Conservation (phyloP, 1,284 basidiomycete species). For the Ustilago trichophora region DNA sequence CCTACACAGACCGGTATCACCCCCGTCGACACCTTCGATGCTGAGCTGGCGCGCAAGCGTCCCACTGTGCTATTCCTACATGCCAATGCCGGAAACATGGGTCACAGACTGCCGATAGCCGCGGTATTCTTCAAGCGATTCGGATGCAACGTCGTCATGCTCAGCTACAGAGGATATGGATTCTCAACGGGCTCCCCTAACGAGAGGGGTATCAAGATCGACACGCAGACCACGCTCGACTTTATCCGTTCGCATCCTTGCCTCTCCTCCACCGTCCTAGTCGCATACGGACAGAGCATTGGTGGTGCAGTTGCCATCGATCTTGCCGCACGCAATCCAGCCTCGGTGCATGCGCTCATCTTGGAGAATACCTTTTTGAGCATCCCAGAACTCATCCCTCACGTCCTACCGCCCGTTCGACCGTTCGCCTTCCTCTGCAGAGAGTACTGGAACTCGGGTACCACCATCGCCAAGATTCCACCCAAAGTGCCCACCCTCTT, state of each 20-base stretch:
- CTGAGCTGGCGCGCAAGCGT: conserved; percentile 29
- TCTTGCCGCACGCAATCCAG: conserved; percentile 81
- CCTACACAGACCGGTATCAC: conserved; percentile 23
- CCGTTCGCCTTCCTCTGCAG: conserved; percentile 82
- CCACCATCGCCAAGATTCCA: conserved; percentile 77
- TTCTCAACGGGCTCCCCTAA: conserved; percentile 81
- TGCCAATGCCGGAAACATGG: conserved; percentile 67
- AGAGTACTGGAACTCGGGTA: conserved; percentile 86
- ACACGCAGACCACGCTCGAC: conserved; percentile 78
- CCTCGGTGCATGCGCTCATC: conserved; percentile 77
- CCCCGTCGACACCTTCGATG: conserved; percentile 16
- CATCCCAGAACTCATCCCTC: conserved; percentile 70
- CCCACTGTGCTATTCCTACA: conserved; percentile 63
- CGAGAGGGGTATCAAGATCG: conserved; percentile 80
- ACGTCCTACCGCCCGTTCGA: conserved; percentile 79
- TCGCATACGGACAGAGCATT: conserved; percentile 91
- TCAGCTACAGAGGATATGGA: conserved; percentile 91
- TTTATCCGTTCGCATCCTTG: conserved; percentile 77
- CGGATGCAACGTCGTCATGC: conserved; percentile 87
- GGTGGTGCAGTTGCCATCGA: conserved; percentile 95
- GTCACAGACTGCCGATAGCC: conserved; percentile 87
- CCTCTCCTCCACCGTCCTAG: conserved; percentile 69
- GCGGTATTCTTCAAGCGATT: conserved; percentile 83
- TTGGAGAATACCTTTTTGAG: conserved; percentile 77
- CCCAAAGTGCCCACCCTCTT: conserved; percentile 81